These are phyloP conservation scores for Actinidia chinensis DNA, from an alignment of 179 eudicot genomes.

Conservation along the genomic window DNA sequence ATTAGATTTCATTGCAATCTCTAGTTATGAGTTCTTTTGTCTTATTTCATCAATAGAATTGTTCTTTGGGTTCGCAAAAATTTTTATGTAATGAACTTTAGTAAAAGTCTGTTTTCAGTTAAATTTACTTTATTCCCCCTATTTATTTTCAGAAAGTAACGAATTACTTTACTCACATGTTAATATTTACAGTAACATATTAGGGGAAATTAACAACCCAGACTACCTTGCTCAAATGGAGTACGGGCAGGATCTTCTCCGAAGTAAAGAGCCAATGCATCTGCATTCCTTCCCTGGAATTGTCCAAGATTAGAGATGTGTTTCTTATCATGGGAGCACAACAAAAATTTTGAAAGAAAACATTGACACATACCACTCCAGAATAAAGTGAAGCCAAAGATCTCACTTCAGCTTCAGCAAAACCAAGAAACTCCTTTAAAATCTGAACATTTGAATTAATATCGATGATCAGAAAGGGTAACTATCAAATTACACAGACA, in stretches of 20 bases:
- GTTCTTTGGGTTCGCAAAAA: no score
- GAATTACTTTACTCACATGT: neutral
- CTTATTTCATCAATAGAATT: no score
- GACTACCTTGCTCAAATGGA: slow-evolving; percentile 94
- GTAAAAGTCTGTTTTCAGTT: neutral
- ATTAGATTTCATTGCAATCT: no score
- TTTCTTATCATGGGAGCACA: neutral
- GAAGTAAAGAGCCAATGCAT: slow-evolving; percentile 81
- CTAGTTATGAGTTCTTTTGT: no score
- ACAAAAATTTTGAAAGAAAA: slow-evolving; percentile 1
- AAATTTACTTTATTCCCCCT: neutral
- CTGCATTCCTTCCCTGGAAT: slow-evolving; percentile 80
- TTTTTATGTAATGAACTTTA: no score
- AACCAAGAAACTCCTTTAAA: slow-evolving; percentile 66
- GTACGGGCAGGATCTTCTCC: slow-evolving; percentile 97
- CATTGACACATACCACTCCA: slow-evolving; percentile 59
- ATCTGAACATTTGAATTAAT: slow-evolving; percentile 34
- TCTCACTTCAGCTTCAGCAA: slow-evolving; percentile 87
- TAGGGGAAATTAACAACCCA: slow-evolving; percentile 1
- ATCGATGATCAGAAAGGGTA: slow-evolving; percentile 12
- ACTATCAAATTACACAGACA: neutral
- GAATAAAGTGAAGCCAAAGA: slow-evolving; percentile 78
- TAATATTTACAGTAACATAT: neutral
- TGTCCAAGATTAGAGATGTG: slow-evolving; percentile 14
- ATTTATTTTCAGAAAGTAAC: neutral